phyloP scores from a whole-genome alignment of 805 yeast species.

The Yamadazyma scolyti region DNA sequence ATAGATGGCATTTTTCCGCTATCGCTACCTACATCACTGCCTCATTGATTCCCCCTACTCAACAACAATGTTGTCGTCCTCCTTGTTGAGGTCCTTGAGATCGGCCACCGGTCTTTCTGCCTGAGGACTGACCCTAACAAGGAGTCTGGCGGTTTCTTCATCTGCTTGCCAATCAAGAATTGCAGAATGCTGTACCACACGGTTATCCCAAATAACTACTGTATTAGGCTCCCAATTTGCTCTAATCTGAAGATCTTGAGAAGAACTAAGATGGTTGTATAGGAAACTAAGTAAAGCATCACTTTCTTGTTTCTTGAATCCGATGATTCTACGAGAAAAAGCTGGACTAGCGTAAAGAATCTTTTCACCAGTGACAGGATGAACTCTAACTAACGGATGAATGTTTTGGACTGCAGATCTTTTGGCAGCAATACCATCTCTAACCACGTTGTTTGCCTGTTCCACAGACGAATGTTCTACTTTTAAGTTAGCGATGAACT shows the following conservation, averaged over 20 bases:
- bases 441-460: slow-evolving; percentile 30
- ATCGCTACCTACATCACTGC: too few species aligned
- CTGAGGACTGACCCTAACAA: slow-evolving; percentile 36
- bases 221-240: slow-evolving; percentile 33
- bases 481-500: slow-evolving; percentile 30
- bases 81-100: slow-evolving; percentile 32
- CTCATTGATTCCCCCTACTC: too few species aligned
- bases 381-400: slow-evolving; percentile 38
- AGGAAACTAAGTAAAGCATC: slow-evolving; percentile 31
- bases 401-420: slow-evolving; percentile 32
- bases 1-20: too few species aligned
- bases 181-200: slow-evolving; percentile 34
- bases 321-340: slow-evolving; percentile 33
- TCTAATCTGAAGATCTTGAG: slow-evolving; percentile 37
- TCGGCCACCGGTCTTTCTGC: slow-evolving; percentile 38
- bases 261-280: slow-evolving; percentile 26
- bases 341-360: slow-evolving; percentile 31
- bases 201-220: slow-evolving; percentile 40
- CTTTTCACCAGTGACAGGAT: slow-evolving; percentile 37
- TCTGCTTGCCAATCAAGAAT: slow-evolving; percentile 32
- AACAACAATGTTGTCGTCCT: slow-evolving; percentile 15
- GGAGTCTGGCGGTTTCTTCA: slow-evolving; percentile 26
- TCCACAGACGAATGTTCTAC: slow-evolving; percentile 35
- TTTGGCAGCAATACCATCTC: slow-evolving; percentile 29
- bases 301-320: slow-evolving; percentile 36